Conservation (phyloP, 106 monocot genomes). For the Phalaenopsis equestris region DNA sequence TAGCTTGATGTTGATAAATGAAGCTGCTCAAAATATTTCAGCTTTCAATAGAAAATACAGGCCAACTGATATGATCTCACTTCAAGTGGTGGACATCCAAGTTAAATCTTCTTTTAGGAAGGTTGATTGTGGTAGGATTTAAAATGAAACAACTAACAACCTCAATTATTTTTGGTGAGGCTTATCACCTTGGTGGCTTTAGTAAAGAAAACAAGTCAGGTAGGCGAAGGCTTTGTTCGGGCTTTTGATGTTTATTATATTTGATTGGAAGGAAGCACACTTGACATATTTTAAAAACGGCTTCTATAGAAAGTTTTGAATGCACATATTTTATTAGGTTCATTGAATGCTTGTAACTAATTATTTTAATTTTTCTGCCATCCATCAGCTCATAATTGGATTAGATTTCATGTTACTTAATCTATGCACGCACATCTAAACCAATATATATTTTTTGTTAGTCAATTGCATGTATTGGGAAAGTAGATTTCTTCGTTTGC, state of each 20-base stretch:
- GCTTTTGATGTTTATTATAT: too few relatives aligned
- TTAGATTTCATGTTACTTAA: not conserved
- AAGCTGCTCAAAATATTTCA: too few relatives aligned
- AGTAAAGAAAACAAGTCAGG: not conserved
- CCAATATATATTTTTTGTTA: slow-evolving; percentile 17
- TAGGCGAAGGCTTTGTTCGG: not conserved
- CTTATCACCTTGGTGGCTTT: not conserved
- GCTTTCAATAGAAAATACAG: too few relatives aligned
- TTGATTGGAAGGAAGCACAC: not conserved
- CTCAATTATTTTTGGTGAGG: not conserved
- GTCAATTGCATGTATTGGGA: slow-evolving; percentile 99
- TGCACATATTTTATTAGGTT: not conserved
- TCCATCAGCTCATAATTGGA: not conserved
- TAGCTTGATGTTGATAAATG: too few relatives aligned
- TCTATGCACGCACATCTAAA: not conserved
- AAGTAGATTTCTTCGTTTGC: slow-evolving; percentile 76
- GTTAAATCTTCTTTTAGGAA: not conserved
- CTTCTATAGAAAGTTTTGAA: not conserved
- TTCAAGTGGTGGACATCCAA: not conserved
- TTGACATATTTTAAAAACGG: not conserved
- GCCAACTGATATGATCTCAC: not conserved
- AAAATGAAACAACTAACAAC: not conserved
- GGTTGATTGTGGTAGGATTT: not conserved
- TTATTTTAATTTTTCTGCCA: not conserved
- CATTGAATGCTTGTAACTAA: not conserved